Evolutionary conservation across 441 rosid species (phyloP).

Genomic region (Arabidopsis lyrata): DNA sequence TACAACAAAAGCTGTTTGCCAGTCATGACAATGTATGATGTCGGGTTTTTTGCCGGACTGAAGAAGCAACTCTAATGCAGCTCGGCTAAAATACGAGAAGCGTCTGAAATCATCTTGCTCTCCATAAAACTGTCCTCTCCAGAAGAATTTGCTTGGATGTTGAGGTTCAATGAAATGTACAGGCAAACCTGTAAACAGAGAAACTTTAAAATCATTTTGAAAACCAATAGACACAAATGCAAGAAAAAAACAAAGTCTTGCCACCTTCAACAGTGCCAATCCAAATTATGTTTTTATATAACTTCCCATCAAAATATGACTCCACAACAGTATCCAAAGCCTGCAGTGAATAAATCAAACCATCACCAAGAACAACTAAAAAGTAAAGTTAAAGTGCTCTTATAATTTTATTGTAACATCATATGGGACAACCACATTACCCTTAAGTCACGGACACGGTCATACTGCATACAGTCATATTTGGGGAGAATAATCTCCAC

Average conservation of each 20-base stretch:
- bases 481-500: slow-evolving; percentile 95
- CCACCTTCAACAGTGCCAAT: slow-evolving; percentile 90
- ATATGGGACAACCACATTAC: slow-evolving; percentile 49
- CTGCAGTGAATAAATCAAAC: slow-evolving; percentile 50
- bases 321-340: slow-evolving; percentile 79
- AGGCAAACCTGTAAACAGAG: slow-evolving; percentile 78
- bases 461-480: slow-evolving; percentile 96
- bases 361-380: slow-evolving; percentile 25
- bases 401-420: slow-evolving; percentile 12
- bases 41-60: slow-evolving; percentile 96
- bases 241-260: not conserved
- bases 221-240: slow-evolving; percentile 16
- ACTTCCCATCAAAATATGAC: slow-evolving; percentile 88
- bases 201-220: slow-evolving; percentile 31
- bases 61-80: slow-evolving; percentile 93
- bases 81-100: slow-evolving; percentile 95
- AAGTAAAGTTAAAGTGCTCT: slow-evolving; percentile 2
- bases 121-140: slow-evolving; percentile 96
- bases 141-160: slow-evolving; percentile 92
- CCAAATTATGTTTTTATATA: slow-evolving; percentile 91
- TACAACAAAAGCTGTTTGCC: slow-evolving; percentile 99
- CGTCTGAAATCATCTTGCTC: slow-evolving; percentile 95
- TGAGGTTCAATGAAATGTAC: slow-evolving; percentile 96
- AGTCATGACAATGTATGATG: slow-evolving; percentile 98
- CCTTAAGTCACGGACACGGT: slow-evolving; percentile 73